Base-by-base conservation (phyloP, 2,329 filamentous ascomycete genomes). In the Chaetoscypha palmicola region DNA sequence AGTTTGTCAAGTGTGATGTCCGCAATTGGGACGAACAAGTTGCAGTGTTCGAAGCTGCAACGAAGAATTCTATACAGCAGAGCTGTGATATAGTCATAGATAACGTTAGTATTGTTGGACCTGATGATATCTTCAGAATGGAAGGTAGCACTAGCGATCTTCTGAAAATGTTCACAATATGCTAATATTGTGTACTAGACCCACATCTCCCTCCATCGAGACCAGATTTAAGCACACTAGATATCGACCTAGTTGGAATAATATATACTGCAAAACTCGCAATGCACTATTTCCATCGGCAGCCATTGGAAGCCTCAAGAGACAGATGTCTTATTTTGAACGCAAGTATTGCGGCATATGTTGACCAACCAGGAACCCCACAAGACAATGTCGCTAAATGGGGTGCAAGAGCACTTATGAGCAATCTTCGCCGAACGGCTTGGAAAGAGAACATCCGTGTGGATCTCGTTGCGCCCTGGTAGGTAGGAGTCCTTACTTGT, bases 241-340 rank as follows among this genome's bases (percentile, higher is more conserved):
- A 67, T 12, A 62, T 68, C 16, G 68, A 69, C 38, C 51, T 69
- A 11, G 53, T 62, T 4, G 69, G 69, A 3, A 66, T 62, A 0
- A 47, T 69, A 8, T 72, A 70, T 53, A 72, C 70, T 0, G 62
- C 65, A 45, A 72, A 71, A 47, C 59, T 72, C 0, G 69, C 69
- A 0, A 58, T 70, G 7, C 67, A 71, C 48, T 70, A 70, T 46
- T 72, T 72, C 51, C 55, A 67, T 1, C 60, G 65, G 34, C 64
- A 67, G 5, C 65, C 66, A 0, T 62, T 65, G 12, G 58, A 49
- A 0, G 60, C 64, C 0, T 61, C 64, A 1, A 56, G 64, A 5
- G 69, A 73, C 45, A 63, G 71, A 1, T 70, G 69, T 44, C 66
- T 75, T 28, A 68, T 74, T 37, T 66, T 74, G 17, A 72, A 66